A percentile compares a stretch with the other conserved stretches of the same genome.
These are phyloP conservation scores for Penicillium maclennaniae DNA, from an alignment of 495 filamentous ascomycete genomes.

Conservation along the genomic window DNA sequence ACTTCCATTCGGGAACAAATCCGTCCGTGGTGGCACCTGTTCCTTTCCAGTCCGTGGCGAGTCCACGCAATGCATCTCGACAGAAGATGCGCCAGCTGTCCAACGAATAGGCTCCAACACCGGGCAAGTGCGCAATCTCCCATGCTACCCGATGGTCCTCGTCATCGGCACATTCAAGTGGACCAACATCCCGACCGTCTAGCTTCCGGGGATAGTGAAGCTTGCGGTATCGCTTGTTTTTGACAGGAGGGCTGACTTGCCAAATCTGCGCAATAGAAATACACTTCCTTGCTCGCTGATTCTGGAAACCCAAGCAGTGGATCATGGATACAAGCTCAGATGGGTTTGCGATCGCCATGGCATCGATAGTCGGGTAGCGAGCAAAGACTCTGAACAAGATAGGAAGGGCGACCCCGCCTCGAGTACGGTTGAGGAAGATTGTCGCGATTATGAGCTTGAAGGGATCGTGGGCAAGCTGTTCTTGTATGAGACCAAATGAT, in stretches of 20 bases:
- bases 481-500: constrained; percentile 77
- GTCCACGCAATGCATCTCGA: constrained; percentile 67
- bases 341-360: constrained; percentile 56
- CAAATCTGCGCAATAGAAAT: constrained; percentile 68
- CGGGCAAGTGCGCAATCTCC: constrained; percentile 84
- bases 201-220: constrained; percentile 61
- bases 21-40: constrained; percentile 17
- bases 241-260: constrained; percentile 59
- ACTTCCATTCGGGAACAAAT: constrained; percentile 74
- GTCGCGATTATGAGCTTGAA: constrained; percentile 72
- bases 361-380: constrained; percentile 62
- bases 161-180: constrained; percentile 45
- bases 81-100: constrained; percentile 96
- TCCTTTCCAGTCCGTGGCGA: constrained; percentile 60
- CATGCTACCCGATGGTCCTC: constrained; percentile 54
- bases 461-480: constrained; percentile 65
- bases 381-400: constrained; percentile 66
- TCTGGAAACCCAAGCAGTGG: constrained; percentile 70
- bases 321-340: constrained; percentile 62
- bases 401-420: constrained; percentile 70
- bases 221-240: constrained; percentile 58
- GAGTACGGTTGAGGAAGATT: constrained; percentile 79
- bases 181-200: constrained; percentile 54
- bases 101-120: constrained; percentile 78
- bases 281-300: constrained; percentile 54